Conservation (phyloP, 2,329 filamentous ascomycete species). For the Ploettnerulaceae sp. region DNA sequence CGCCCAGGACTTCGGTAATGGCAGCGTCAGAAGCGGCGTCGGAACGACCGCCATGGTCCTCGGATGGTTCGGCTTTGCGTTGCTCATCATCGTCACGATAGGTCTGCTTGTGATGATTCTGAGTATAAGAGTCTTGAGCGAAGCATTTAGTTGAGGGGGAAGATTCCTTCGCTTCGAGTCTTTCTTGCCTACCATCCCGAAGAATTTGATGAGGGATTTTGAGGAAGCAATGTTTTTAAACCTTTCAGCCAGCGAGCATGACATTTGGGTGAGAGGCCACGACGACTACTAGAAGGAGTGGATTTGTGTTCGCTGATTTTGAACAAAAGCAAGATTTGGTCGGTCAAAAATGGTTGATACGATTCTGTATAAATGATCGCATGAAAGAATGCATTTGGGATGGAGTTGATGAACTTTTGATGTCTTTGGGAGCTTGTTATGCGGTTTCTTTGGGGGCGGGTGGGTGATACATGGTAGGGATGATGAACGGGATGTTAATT, state of each 20-base stretch:
- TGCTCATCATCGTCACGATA: constrained; percentile 93
- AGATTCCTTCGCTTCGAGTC: background rate
- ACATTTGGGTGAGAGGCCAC: constrained; percentile 6
- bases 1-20: constrained; percentile 87
- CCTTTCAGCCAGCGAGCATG: constrained; percentile 27
- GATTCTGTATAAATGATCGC: constrained; percentile 24
- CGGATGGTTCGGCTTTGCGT: constrained; percentile 93
- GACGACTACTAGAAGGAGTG: background rate
- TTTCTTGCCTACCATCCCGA: no score
- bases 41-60: constrained; percentile 95
- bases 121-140: constrained; percentile 75
- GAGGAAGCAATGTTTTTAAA: constrained; percentile 10
- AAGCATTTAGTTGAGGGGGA: constrained; percentile 37
- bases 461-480: constrained; percentile 5
- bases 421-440: constrained; percentile 10
- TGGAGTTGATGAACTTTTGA: constrained; percentile 17
- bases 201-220: constrained; percentile 27
- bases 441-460: background rate
- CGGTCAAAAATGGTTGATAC: constrained; percentile 4
- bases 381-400: constrained; percentile 22
- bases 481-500: constrained; percentile 13
- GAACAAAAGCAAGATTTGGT: constrained; percentile 5
- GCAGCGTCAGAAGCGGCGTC: constrained; percentile 78
- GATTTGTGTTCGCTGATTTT: constrained; percentile 2
- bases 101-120: constrained; percentile 94